These are phyloP conservation scores for Termitomyces sp. DNA, from an alignment of 768 basidiomycete species.

Conservation along the genomic window DNA sequence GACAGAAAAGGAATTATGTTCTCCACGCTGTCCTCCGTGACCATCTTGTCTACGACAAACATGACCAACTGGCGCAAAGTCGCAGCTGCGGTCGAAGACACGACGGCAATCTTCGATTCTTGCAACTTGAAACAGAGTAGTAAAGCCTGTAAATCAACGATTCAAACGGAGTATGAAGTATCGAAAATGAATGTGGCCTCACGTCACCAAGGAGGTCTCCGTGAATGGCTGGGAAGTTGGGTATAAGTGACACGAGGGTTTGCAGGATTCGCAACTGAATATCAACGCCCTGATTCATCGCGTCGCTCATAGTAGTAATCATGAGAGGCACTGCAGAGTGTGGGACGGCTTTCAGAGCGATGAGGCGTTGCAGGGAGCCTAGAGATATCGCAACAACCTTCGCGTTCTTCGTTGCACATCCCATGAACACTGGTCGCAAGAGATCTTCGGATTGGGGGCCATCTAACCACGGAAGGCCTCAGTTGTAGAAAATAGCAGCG, in stretches of 20 bases:
- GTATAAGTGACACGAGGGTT: constrained; percentile 86
- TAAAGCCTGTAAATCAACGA: constrained; percentile 53
- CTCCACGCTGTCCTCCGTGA: constrained; percentile 56
- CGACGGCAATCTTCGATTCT: constrained; percentile 92
- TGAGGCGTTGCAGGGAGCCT: constrained; percentile 86
- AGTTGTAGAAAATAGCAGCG: constrained; percentile 1
- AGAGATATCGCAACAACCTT: constrained; percentile 94
- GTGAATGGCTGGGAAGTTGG: constrained; percentile 79
- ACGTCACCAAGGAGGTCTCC: constrained; percentile 80
- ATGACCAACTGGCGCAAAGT: constrained; percentile 94
- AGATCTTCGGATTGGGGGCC: constrained; percentile 77
- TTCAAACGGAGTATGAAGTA: not conserved
- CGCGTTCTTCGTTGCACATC: constrained; percentile 86
- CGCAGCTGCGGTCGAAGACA: constrained; percentile 95
- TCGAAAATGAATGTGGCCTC: not conserved
- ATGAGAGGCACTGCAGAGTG: constrained; percentile 75
- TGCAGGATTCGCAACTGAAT: constrained; percentile 94
- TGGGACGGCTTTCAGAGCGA: constrained; percentile 80
- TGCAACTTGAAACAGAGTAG: constrained; percentile 94
- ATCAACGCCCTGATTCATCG: constrained; percentile 92
- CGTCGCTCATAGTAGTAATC: constrained; percentile 79
- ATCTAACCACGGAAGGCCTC: constrained; percentile 34
- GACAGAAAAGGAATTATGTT: constrained; percentile 30
- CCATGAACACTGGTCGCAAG: constrained; percentile 87
- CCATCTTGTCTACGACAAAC: constrained; percentile 96